These are phyloP conservation scores for Lotmaria passim DNA, from an alignment of 208 protist species.

Conservation along the genomic window DNA sequence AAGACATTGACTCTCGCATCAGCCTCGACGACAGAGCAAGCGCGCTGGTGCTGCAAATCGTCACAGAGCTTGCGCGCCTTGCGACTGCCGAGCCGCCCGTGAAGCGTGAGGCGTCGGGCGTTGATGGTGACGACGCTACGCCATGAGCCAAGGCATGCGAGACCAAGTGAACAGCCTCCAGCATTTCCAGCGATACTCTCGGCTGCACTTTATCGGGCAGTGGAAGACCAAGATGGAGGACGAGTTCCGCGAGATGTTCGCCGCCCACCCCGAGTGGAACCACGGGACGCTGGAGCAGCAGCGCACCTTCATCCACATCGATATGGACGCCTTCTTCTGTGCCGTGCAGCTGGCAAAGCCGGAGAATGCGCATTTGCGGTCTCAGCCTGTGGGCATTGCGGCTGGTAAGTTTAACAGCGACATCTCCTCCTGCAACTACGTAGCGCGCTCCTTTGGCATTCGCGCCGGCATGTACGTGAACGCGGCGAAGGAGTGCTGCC, in stretches of 20 bases:
- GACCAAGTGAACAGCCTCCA: conserved; percentile 83
- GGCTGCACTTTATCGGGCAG: conserved; percentile 95
- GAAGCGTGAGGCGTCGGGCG: background rate
- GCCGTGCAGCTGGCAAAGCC: conserved; percentile 87
- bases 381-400: conserved; percentile 87
- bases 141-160: conserved; percentile 31
- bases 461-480: conserved; percentile 93
- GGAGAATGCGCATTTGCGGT: conserved; percentile 74
- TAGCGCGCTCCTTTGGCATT: conserved; percentile 85
- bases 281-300: conserved; percentile 66
- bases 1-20: conserved; percentile 49
- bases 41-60: conserved; percentile 37
- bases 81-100: background rate
- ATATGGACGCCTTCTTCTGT: conserved; percentile 97
- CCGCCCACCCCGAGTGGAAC: conserved; percentile 71
- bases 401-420: conserved; percentile 88
- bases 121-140: background rate
- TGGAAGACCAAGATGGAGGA: conserved; percentile 88
- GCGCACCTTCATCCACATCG: conserved; percentile 83
- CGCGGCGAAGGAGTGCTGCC: conserved; percentile 82
- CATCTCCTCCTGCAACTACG: conserved; percentile 94
- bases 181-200: conserved; percentile 87
- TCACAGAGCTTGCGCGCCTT: conserved; percentile 32
- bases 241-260: conserved; percentile 62
- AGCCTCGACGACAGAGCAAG: conserved; percentile 43